phyloP scores from a whole-genome alignment of 352 stramenopile genomes.

The Globisporangium radiosum region DNA sequence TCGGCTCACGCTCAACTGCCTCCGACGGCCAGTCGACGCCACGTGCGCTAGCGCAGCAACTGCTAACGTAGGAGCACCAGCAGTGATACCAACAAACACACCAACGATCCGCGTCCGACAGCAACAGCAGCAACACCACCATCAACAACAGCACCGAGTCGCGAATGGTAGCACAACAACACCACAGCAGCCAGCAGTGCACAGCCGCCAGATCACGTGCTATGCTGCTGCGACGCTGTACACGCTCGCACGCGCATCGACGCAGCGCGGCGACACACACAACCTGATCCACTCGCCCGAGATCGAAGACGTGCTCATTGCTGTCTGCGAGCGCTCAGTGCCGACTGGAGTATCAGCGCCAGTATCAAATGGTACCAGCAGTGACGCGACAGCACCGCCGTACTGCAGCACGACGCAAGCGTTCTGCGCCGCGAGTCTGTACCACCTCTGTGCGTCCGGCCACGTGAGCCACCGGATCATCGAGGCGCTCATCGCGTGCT shows the following conservation, averaged over 20 bases:
- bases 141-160: conserved; percentile 6
- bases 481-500: conserved; percentile 57
- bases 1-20: conserved; percentile 35
- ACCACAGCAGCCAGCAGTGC: not conserved
- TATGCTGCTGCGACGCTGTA: conserved; percentile 47
- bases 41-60: not conserved
- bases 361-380: not conserved
- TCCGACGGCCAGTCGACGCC: conserved; percentile 13
- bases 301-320: conserved; percentile 37
- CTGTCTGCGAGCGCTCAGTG: conserved; percentile 29
- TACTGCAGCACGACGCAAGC: conserved; percentile 33
- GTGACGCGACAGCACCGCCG: not conserved
- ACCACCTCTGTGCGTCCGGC: conserved; percentile 60
- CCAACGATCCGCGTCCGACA: not conserved
- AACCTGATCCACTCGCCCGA: conserved; percentile 39
- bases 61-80: too few species aligned
- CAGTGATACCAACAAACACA: not conserved
- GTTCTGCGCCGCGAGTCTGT: conserved; percentile 69
- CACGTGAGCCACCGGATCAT: conserved; percentile 43
- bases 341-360: too few species aligned
- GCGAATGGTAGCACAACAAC: too few species aligned
- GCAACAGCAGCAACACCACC: conserved; percentile 3
- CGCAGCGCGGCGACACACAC: conserved; percentile 41
- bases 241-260: conserved; percentile 42
- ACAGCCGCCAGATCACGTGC: conserved; percentile 30